phyloP scores from a whole-genome alignment of 2,329 filamentous ascomycete species.

The Nigrospora oryzae region DNA sequence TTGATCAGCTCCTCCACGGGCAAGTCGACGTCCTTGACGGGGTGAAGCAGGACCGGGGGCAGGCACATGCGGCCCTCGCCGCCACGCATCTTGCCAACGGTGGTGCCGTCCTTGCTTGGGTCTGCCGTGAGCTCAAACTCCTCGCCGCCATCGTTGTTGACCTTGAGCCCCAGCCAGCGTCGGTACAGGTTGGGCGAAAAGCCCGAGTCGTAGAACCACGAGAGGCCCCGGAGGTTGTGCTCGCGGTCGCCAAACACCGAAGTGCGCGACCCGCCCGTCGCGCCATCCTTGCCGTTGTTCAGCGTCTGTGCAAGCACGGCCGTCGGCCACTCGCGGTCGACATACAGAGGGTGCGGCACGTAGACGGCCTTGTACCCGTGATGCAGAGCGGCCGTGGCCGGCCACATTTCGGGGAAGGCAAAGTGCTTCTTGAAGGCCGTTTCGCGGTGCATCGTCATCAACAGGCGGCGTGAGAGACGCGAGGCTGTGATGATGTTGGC shows the following conservation, averaged over 20 bases:
- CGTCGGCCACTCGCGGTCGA: slow-evolving; percentile 79
- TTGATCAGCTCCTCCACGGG: slow-evolving; percentile 50
- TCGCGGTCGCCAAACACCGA: slow-evolving; percentile 77
- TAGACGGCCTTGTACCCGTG: slow-evolving; percentile 91
- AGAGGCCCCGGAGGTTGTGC: slow-evolving; percentile 79
- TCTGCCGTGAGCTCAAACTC: slow-evolving; percentile 59
- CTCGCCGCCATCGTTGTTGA: slow-evolving; percentile 72
- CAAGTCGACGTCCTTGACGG: slow-evolving; percentile 68
- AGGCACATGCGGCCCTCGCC: slow-evolving; percentile 85
- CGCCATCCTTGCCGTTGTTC: slow-evolving; percentile 70
- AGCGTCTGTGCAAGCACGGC: slow-evolving; percentile 70
- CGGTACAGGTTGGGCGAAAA: slow-evolving; percentile 77
- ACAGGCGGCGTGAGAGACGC: slow-evolving; percentile 70
- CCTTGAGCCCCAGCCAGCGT: slow-evolving; percentile 76
- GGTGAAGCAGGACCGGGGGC: slow-evolving; percentile 82
- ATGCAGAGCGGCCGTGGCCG: slow-evolving; percentile 76
- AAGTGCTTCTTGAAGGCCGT: slow-evolving; percentile 78
- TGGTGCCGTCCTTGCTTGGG: slow-evolving; percentile 37
- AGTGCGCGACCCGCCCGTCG: slow-evolving; percentile 63
- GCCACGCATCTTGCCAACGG: slow-evolving; percentile 46
- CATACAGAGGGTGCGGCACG: slow-evolving; percentile 79
- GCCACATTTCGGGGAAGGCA: slow-evolving; percentile 97
- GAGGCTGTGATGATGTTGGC: slow-evolving; percentile 84
- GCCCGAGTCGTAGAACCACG: slow-evolving; percentile 85
- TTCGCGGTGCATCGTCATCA: slow-evolving; percentile 85